phyloP scores from a whole-genome alignment of 257 asterid species.

The Cruciata laevipes region DNA sequence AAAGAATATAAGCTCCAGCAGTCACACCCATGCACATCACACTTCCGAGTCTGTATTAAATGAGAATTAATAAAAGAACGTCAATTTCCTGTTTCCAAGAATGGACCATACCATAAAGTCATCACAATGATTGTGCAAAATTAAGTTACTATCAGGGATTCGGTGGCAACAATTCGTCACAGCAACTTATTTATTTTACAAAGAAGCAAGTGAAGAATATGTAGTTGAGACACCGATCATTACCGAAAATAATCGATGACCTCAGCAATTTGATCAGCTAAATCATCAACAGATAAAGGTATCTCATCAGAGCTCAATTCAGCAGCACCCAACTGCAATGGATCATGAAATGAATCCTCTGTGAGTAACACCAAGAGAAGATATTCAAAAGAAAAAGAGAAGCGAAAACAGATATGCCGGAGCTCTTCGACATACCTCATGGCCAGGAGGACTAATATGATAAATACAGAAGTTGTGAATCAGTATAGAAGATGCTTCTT shows the following conservation, averaged over 20 bases:
- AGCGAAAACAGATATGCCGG: neutral
- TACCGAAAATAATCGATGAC: slow-evolving; percentile 50
- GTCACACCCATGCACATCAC: slow-evolving; percentile 96
- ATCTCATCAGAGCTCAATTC: slow-evolving; percentile 31
- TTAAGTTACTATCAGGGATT: neutral
- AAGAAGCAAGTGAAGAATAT: slow-evolving; percentile 1
- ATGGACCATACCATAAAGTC: neutral
- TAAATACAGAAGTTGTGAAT: slow-evolving; percentile 48
- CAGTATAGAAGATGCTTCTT: slow-evolving; percentile 47
- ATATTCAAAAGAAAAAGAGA: slow-evolving; percentile 4
- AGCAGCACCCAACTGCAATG: slow-evolving; percentile 42
- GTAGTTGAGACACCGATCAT: slow-evolving; percentile 6
- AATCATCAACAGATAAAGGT: slow-evolving; percentile 36
- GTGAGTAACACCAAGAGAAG: slow-evolving; percentile 17
- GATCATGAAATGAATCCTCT: slow-evolving; percentile 19
- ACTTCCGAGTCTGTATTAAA: slow-evolving; percentile 60
- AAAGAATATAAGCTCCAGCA: slow-evolving; percentile 92
- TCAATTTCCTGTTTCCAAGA: slow-evolving; percentile 7
- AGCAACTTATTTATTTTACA: neutral
- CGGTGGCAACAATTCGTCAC: neutral
- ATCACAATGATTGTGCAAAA: neutral
- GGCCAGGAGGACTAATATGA: slow-evolving; percentile 53
- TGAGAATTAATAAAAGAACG: neutral
- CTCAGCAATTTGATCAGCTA: slow-evolving; percentile 43
- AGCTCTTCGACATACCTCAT: slow-evolving; percentile 33